Conservation (phyloP, 202 grass and related monocot genomes). For the Cymbopogon flexuosus region DNA sequence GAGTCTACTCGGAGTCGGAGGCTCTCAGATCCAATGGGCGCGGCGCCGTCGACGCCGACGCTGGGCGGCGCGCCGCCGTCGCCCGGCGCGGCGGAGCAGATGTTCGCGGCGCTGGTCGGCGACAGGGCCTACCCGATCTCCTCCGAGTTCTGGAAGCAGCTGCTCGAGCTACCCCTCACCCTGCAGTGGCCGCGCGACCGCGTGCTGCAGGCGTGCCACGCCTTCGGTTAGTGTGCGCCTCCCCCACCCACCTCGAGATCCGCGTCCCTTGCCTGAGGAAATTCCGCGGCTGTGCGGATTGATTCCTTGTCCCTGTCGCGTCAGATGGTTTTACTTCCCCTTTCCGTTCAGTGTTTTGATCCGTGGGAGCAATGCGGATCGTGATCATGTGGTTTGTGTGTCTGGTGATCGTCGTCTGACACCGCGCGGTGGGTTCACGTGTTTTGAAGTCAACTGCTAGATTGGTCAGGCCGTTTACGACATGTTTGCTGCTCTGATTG, state of each 20-base stretch:
- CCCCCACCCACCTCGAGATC: slow-evolving; percentile 26
- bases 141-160: slow-evolving; percentile 92
- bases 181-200: slow-evolving; percentile 87
- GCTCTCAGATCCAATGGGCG: slow-evolving; percentile 56
- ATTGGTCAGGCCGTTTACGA: not conserved
- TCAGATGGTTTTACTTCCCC: not conserved
- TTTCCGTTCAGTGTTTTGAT: not conserved
- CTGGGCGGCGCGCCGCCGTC: slow-evolving; percentile 47
- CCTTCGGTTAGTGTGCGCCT: slow-evolving; percentile 53
- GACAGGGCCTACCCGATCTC: slow-evolving; percentile 63
- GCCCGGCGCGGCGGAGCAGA: slow-evolving; percentile 60
- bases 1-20: no score
- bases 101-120: slow-evolving; percentile 84
- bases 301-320: not conserved
- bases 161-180: slow-evolving; percentile 86
- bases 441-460: not conserved
- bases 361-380: slow-evolving; percentile 29
- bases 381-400: slow-evolving; percentile 23
- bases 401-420: not conserved
- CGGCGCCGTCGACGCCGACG: slow-evolving; percentile 65
- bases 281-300: not conserved
- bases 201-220: slow-evolving; percentile 84
- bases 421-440: not conserved
- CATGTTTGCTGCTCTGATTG: not conserved
- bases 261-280: not conserved